Base-by-base conservation (phyloP, 2,329 filamentous ascomycete genomes). In the Aureobasidium sp. region DNA sequence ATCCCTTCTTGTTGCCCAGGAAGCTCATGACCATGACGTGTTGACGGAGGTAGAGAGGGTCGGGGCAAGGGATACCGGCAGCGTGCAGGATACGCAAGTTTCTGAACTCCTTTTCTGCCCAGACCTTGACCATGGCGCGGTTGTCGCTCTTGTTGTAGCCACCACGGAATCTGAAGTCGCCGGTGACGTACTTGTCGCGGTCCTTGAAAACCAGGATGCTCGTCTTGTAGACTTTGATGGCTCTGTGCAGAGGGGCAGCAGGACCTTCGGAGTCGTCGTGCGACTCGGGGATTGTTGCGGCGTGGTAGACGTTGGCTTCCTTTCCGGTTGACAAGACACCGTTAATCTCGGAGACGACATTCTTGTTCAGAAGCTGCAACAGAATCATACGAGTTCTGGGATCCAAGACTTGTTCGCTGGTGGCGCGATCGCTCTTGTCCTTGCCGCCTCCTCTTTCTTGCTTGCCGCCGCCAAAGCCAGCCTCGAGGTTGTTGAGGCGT, bases 181-280 rank as follows among this genome's bases (percentile, higher is more conserved):
- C 94, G 0, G 88, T 88, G 64, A 99, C 94, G 74, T 99, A 99
- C 69, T 91, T 88, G 75, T 96, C 92, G 61, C 94, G 84, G 75
- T 99, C 94, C 77, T 97, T 97, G 84, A 99, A 99, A 25, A 95
- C 91, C 33, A 99, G 78, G 65, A 99, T 99, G 59, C 89, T 89
- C 8, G 94, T 99, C 81, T 99, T 99, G 84, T 99, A 99, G 54
- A 99, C 90, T 77, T 99, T 99, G 79, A 97, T 91, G 13, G 94
- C 94, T 51, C 90, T 84, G 69, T 96, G 90, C 0, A 85, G 75
- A 0, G 83, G 76, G 21, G 80, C 75, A 13, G 65, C 65, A 2
- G 65, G 50, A 2, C 71, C 67, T 19, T 75, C 73, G 40, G 78
- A 78, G 8, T 81, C 75, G 10, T 82, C 80, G 7, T 84, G 75